phyloP scores from a whole-genome alignment of 768 basidiomycete species.

The Naganishia randhawae region DNA sequence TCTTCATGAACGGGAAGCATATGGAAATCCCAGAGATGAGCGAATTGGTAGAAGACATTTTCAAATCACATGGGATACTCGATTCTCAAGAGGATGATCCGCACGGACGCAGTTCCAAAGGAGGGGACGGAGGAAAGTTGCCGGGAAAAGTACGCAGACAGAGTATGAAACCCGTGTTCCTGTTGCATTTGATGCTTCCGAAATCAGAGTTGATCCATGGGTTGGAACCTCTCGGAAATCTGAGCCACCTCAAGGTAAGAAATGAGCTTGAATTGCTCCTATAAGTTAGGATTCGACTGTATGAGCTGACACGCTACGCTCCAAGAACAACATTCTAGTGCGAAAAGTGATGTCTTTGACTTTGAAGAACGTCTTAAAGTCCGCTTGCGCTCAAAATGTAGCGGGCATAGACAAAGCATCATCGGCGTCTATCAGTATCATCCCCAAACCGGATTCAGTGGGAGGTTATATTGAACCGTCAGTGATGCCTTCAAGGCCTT shows the following conservation, averaged over 20 bases:
- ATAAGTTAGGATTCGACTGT: background rate
- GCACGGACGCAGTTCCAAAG: background rate
- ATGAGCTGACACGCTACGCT: background rate
- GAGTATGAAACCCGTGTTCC: slow-evolving; percentile 11
- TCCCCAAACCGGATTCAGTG: background rate
- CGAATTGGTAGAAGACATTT: background rate
- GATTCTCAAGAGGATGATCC: background rate
- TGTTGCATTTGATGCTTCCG: slow-evolving; percentile 3
- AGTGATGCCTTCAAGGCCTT: too few species aligned
- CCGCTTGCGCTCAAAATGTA: background rate
- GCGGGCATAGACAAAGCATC: background rate
- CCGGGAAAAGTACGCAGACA: background rate
- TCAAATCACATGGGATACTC: background rate
- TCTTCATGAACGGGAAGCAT: background rate
- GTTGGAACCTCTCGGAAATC: background rate
- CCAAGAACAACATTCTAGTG: background rate
- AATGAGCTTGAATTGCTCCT: background rate
- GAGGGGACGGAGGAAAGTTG: background rate
- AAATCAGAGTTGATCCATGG: background rate
- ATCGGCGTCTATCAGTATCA: background rate
- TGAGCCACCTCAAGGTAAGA: background rate
- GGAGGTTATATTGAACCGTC: too few species aligned
- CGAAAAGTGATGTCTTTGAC: background rate
- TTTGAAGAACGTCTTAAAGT: slow-evolving; percentile 1
- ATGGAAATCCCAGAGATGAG: too few species aligned